phyloP scores from a whole-genome alignment of 768 basidiomycete species.

The Kwoniella heveanensis region DNA sequence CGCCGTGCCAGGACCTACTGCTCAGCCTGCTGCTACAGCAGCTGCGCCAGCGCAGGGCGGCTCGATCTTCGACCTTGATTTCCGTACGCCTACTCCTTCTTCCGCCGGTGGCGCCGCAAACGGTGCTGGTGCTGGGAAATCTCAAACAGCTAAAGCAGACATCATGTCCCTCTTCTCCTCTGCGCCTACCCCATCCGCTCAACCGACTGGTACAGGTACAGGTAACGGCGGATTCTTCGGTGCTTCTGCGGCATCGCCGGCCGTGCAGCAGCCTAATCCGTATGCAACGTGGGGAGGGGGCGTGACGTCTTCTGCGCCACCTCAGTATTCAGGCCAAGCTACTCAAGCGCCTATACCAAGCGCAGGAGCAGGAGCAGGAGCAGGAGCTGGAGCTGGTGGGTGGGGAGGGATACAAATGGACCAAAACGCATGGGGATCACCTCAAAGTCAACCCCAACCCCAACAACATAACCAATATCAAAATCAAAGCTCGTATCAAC shows the following conservation, averaged over 20 bases:
- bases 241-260: conserved; percentile 18
- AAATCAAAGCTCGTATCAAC: background rate
- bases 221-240: conserved; percentile 39
- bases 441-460: background rate
- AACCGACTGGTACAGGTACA: conserved; percentile 13
- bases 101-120: background rate
- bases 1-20: conserved; percentile 21
- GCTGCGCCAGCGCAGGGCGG: conserved; percentile 14
- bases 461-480: background rate
- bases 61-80: conserved; percentile 54
- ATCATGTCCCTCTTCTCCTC: conserved; percentile 55
- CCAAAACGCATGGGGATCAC: conserved; percentile 44
- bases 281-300: conserved; percentile 46
- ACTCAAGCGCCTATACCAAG: conserved; percentile 25
- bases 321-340: conserved; percentile 7
- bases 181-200: conserved; percentile 28
- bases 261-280: conserved; percentile 24
- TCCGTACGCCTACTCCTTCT: conserved; percentile 44
- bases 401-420: conserved; percentile 46
- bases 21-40: conserved; percentile 27
- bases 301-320: conserved; percentile 35
- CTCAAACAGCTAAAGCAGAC: conserved; percentile 48
- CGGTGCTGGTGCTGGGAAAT: conserved; percentile 7
- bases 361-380: conserved; percentile 2
- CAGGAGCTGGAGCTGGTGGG: conserved; percentile 10